These are phyloP conservation scores for Holtermanniella nyarrowii DNA, from an alignment of 768 basidiomycete genomes.

Conservation along the genomic window DNA sequence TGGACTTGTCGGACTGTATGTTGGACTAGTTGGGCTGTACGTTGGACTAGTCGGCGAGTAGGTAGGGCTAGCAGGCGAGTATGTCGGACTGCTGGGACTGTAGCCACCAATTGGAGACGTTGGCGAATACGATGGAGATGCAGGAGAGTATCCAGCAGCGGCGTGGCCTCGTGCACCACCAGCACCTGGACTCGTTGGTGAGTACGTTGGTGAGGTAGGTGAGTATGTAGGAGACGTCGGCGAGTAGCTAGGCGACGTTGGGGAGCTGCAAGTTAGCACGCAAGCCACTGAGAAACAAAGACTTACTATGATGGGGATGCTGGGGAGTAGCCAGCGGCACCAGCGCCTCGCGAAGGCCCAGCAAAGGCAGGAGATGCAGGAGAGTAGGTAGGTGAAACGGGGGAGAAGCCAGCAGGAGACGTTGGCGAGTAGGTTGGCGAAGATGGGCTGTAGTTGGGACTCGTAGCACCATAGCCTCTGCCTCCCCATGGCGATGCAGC, in stretches of 20 bases:
- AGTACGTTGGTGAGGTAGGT: slow-evolving; percentile 49
- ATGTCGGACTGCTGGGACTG: slow-evolving; percentile 43
- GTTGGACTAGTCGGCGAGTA: slow-evolving; percentile 88
- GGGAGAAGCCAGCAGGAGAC: slow-evolving; percentile 35
- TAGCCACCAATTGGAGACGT: slow-evolving; percentile 53
- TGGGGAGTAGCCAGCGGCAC: slow-evolving; percentile 16
- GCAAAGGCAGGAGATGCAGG: slow-evolving; percentile 41
- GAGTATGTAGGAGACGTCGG: slow-evolving; percentile 60
- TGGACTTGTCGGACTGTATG: slow-evolving; percentile 38
- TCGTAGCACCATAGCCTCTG: slow-evolving; percentile 50
- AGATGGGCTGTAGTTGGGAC: slow-evolving; percentile 32
- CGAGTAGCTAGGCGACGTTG: slow-evolving; percentile 35
- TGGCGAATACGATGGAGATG: slow-evolving; percentile 81
- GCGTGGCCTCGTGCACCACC: slow-evolving; percentile 47
- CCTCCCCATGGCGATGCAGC: slow-evolving; percentile 86
- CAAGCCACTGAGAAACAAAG: slow-evolving; percentile 20
- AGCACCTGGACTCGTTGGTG: slow-evolving; percentile 27
- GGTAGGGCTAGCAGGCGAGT: slow-evolving; percentile 79
- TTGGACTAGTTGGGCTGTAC: slow-evolving; percentile 90
- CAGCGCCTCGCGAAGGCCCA: background rate
- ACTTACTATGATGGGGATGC: slow-evolving; percentile 27
- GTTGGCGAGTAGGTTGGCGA: slow-evolving; percentile 35
- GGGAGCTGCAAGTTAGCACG: slow-evolving; percentile 30
- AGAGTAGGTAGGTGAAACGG: slow-evolving; percentile 38
- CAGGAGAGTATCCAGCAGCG: slow-evolving; percentile 72